These are phyloP conservation scores for Hordeum pubiflorum DNA, from an alignment of 202 grass and related monocot genomes.

Conservation along the genomic window DNA sequence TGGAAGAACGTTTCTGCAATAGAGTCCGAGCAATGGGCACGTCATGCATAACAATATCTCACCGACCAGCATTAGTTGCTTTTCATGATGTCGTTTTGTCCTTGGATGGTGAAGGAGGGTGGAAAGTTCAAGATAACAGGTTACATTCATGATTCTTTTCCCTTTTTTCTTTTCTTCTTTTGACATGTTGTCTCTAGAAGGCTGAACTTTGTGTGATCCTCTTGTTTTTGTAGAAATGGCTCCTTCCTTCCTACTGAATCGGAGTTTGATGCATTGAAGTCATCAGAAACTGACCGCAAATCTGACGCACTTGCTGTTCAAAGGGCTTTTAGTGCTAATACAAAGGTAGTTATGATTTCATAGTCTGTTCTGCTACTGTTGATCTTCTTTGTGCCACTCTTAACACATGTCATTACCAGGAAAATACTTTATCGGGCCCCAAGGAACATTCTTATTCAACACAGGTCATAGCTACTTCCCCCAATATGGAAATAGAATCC, in stretches of 20 bases:
- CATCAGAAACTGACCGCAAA: conserved; percentile 61
- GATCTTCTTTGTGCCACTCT: background rate
- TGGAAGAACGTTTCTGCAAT: conserved; percentile 95
- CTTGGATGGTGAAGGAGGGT: conserved; percentile 95
- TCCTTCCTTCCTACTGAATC: conserved; percentile 37
- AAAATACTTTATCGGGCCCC: conserved; percentile 36
- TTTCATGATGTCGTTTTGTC: conserved; percentile 96
- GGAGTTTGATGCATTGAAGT: conserved; percentile 40
- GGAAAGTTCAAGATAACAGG: conserved; percentile 87
- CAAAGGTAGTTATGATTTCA: conserved; percentile 45
- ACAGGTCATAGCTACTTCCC: conserved; percentile 62
- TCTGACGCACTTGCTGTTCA: conserved; percentile 85
- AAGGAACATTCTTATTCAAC: conserved; percentile 61
- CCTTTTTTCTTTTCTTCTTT: background rate
- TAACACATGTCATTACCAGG: conserved; percentile 46
- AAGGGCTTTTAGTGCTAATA: conserved; percentile 63
- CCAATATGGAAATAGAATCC: conserved; percentile 46
- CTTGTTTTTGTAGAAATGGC: conserved; percentile 34
- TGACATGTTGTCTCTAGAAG: background rate
- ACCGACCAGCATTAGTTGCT: conserved; percentile 87
- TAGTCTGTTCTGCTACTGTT: background rate
- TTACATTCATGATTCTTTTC: conserved; percentile 22
- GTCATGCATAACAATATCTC: conserved; percentile 96
- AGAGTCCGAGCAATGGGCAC: conserved; percentile 91
- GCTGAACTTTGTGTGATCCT: conserved; percentile 2